Base-by-base conservation (phyloP, 2,329 filamentous ascomycete species). In the Penicillium verrucosum region DNA sequence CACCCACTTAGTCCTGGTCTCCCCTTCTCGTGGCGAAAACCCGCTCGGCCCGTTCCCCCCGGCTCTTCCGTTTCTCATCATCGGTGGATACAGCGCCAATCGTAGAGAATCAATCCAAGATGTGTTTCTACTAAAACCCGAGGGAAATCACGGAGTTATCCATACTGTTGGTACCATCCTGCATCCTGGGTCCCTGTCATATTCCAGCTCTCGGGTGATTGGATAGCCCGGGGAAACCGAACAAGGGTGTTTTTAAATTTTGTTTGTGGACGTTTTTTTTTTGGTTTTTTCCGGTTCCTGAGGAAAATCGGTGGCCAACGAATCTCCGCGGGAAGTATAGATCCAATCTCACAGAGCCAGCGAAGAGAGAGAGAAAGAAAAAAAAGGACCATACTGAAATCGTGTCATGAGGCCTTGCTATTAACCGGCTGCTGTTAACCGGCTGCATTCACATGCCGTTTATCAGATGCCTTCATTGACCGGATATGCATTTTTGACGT, bases 21-120 rank as follows among this genome's bases (percentile, higher is more conserved):
- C 50, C 25, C 60, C 47, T 52, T 46, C 47, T 47, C 57, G 62
- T 67, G 63, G 60, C 61, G 21, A 60, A 67, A 61, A 60, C 57
- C 63, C 60, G 53, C 59, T 62, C 65, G 65, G 63, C 61, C 67
- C 60, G 60, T 65, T 63, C 68, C 67, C 67, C 65, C 63, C 64
- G 65, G 67, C 63, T 66, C 63, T 59, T 64, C 58, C 61, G 60
- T 59, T 64, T 60, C 53, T 46, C 34, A 38, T 54, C 51, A 59
- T 57, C 58, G 46, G 51, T 61, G 57, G 54, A 49, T 57, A 55
- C 43, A 18, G 34, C 34, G 37, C 60, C 62, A 63, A 57, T 59
- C 54, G 48, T 55, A 58, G 32, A 5, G 45, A 14, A 46, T 48
- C 34, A 37, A 16, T 16, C 46, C 32, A 52, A 30, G 48, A 40